phyloP scores from a whole-genome alignment of 495 filamentous ascomycete genomes.

The Penicillium atrosanguineum region DNA sequence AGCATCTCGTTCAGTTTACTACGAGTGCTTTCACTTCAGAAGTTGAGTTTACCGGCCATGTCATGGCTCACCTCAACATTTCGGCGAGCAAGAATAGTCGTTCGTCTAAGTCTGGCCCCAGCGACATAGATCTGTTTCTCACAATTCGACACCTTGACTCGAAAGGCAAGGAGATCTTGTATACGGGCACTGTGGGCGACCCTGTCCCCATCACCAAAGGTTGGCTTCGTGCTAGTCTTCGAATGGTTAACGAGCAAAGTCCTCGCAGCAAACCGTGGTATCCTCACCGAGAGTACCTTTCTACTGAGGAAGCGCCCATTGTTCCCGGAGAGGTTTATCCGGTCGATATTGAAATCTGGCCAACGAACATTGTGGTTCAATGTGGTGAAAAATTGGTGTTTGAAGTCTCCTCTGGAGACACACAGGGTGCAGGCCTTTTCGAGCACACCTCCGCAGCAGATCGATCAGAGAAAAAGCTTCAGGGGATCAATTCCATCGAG shows the following conservation, averaged over 20 bases:
- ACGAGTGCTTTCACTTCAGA: constrained; percentile 14
- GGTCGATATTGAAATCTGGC: constrained; percentile 68
- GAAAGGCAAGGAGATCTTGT: no score
- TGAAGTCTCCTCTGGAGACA: background rate
- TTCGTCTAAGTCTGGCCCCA: constrained; percentile 1
- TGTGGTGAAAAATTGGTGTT: constrained; percentile 17
- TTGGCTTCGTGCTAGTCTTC: no score
- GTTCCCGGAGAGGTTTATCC: constrained; percentile 55
- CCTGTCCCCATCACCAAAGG: no score
- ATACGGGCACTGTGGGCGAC: no score
- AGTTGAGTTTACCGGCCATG: background rate
- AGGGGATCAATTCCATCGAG: no score
- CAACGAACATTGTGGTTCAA: constrained; percentile 62
- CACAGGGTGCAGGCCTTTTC: no score
- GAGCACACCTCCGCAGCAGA: no score
- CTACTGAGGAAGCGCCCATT: constrained; percentile 53
- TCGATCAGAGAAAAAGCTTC: no score
- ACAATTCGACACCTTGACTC: no score
- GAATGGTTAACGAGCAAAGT: constrained; percentile 34
- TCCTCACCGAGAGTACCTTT: constrained; percentile 60
- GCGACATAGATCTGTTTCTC: no score
- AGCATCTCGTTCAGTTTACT: constrained; percentile 11
- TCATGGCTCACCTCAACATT: no score
- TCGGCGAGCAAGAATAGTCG: no score
- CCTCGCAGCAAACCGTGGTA: constrained; percentile 49